phyloP scores from a whole-genome alignment of 2,329 filamentous ascomycete genomes.

The Nothophoma quercina region DNA sequence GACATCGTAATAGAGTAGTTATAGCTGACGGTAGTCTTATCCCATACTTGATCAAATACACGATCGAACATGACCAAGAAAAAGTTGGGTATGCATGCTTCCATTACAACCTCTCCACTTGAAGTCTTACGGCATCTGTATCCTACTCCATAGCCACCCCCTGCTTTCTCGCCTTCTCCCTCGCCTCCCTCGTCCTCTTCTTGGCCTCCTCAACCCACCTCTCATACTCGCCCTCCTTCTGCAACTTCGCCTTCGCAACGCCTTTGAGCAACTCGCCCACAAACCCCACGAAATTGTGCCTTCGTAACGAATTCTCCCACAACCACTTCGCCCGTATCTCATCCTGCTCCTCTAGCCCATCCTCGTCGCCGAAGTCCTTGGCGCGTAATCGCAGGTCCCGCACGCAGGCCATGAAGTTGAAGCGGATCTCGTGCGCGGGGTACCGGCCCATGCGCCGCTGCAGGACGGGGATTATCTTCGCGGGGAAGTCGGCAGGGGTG shows the following conservation, averaged over 20 bases:
- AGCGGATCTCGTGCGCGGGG: constrained; percentile 85
- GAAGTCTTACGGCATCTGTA: neutral
- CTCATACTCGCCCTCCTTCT: constrained; percentile 71
- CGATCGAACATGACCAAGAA: no score
- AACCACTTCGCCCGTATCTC: constrained; percentile 85
- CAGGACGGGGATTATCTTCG: constrained; percentile 85
- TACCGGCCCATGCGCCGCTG: constrained; percentile 85
- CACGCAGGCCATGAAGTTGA: constrained; percentile 94
- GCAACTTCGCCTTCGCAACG: constrained; percentile 78
- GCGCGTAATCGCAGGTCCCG: constrained; percentile 80
- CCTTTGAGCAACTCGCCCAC: constrained; percentile 88
- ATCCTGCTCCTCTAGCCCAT: constrained; percentile 80
- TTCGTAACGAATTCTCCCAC: constrained; percentile 91
- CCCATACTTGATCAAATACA: no score
- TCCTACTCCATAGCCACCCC: constrained; percentile 31
- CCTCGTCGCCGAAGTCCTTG: constrained; percentile 80
- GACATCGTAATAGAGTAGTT: no score
- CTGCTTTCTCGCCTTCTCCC: constrained; percentile 55
- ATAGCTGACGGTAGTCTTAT: no score
- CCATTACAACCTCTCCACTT: neutral
- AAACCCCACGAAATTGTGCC: constrained; percentile 97
- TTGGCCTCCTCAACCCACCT: constrained; percentile 76
- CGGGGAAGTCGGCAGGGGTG: constrained; percentile 73
- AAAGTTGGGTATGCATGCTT: no score
- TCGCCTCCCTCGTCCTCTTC: constrained; percentile 61